Percentiles rank a stretch among this genome's conserved stretches.
Conservation (phyloP, 73 alveolate species). For the Symbiodinium natans region DNA sequence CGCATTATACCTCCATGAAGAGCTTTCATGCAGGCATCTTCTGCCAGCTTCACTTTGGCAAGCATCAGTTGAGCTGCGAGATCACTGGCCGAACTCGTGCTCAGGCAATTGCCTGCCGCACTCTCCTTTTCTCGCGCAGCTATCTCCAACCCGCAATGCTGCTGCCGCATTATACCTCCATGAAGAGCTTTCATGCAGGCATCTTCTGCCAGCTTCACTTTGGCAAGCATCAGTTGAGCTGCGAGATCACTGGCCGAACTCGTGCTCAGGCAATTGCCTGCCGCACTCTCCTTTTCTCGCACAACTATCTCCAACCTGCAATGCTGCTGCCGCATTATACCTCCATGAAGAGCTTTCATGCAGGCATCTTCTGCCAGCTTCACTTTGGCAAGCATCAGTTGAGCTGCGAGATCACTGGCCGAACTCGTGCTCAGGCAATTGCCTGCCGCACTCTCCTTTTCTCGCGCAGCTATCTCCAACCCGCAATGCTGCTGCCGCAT, state of each 20-base stretch:
- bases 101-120: conserved; percentile 1
- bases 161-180: background rate
- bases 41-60: conserved; percentile 8
- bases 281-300: no score
- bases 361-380: conserved; percentile 35
- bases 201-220: background rate
- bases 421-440: background rate
- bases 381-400: conserved; percentile 3
- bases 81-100: background rate
- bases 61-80: background rate
- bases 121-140: background rate
- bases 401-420: background rate
- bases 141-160: background rate
- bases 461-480: background rate
- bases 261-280: conserved; percentile 21
- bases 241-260: background rate
- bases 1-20: conserved; percentile 46
- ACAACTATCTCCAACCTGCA: background rate
- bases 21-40: conserved; percentile 8
- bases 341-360: background rate
- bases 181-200: background rate
- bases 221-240: conserved; percentile 24
- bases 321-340: conserved; percentile 13
- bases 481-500: background rate
- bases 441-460: background rate